Conservation (phyloP, 768 basidiomycete species). For the Tylopilus balloui region DNA sequence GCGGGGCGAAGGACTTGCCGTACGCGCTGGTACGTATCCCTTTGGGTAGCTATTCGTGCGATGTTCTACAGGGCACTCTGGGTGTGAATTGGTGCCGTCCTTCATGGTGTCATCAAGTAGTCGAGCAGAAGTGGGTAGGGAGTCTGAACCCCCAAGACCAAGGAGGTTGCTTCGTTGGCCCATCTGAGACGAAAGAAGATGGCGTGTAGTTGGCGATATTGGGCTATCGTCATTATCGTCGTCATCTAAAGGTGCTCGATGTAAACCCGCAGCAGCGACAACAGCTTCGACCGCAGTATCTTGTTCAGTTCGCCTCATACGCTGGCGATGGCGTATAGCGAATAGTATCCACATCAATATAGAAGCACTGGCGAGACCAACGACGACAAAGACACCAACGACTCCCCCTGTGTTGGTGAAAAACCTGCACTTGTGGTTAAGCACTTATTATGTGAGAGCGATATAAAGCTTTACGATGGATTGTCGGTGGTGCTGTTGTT, state of each 20-base stretch:
- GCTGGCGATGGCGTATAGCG: conserved; percentile 61
- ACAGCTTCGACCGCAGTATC: conserved; percentile 70
- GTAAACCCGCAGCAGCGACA: conserved; percentile 65
- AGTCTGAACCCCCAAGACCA: conserved; percentile 16
- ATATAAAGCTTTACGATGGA: conserved; percentile 43
- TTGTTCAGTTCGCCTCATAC: conserved; percentile 57
- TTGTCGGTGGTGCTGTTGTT: conserved; percentile 38
- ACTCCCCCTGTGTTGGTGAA: conserved; percentile 88
- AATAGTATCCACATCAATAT: conserved; percentile 70
- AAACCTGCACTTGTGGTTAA: conserved; percentile 50
- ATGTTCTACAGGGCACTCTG: conserved; percentile 35
- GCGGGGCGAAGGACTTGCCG: conserved; percentile 44
- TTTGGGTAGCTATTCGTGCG: conserved; percentile 14
- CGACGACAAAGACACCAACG: conserved; percentile 85
- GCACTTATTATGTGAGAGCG: not conserved
- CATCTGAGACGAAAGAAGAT: conserved; percentile 34
- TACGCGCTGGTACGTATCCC: conserved; percentile 46
- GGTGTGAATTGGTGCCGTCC: conserved; percentile 48
- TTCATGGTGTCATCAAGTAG: conserved; percentile 18
- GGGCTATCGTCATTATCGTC: conserved; percentile 46
- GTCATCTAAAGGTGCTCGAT: conserved; percentile 63
- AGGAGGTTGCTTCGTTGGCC: conserved; percentile 34
- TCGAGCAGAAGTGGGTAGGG: conserved; percentile 29
- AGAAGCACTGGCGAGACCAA: conserved; percentile 72
- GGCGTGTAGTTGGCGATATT: conserved; percentile 15